These are phyloP conservation scores for Acer yangbiense DNA, from an alignment of 345 rosid genomes.

Conservation along the genomic window DNA sequence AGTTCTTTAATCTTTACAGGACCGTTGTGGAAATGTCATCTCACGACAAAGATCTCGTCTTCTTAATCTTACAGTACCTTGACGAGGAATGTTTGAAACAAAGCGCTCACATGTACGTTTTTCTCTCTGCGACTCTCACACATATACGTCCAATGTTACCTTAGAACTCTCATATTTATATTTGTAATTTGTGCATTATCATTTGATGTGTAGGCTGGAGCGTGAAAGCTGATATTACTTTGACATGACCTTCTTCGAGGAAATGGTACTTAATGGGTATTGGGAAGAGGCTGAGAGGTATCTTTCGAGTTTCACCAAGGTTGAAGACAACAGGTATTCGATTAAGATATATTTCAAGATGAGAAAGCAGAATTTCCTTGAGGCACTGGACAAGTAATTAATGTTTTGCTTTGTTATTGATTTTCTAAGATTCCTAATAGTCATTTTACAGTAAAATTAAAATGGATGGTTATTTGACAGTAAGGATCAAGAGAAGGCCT, in stretches of 20 bases:
- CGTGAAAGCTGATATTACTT: constrained; percentile 38
- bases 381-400: too few relatives aligned
- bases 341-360: constrained; percentile 40
- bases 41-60: constrained; percentile 36
- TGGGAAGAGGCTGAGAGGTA: constrained; percentile 41
- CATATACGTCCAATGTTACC: background rate
- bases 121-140: constrained; percentile 1
- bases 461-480: too few relatives aligned
- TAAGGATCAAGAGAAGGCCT: too few relatives aligned
- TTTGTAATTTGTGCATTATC: background rate
- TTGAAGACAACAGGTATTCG: constrained; percentile 33
- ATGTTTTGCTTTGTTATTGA: too few relatives aligned
- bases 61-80: constrained; percentile 45
- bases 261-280: constrained; percentile 30
- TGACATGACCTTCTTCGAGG: constrained; percentile 37
- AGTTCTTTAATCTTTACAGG: background rate
- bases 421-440: too few relatives aligned
- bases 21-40: constrained; percentile 25
- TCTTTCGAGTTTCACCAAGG: constrained; percentile 32
- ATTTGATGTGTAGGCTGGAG: constrained; percentile 40
- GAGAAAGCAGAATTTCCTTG: too few relatives aligned
- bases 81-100: constrained; percentile 41
- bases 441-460: too few relatives aligned
- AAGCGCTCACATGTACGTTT: constrained; percentile 35
- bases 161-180: background rate